Evolutionary conservation across 2,329 filamentous ascomycete genomes (phyloP).

Genomic region (Amesomyces nigricolor): DNA sequence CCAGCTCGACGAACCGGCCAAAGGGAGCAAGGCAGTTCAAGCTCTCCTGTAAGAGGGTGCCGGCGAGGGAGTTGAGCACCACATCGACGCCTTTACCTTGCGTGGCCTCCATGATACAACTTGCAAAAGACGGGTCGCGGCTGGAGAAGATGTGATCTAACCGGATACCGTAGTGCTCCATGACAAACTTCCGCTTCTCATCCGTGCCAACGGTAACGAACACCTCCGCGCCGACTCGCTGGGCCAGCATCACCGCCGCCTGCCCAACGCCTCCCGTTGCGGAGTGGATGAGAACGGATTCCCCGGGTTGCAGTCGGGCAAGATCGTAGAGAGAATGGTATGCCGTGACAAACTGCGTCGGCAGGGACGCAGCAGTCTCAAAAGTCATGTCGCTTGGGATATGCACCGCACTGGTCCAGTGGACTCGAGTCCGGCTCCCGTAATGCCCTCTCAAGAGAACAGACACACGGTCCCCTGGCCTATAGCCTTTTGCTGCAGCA

Average conservation of each 20-base stretch:
- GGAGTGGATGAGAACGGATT: conserved; percentile 32
- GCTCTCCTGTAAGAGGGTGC: conserved; percentile 37
- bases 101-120: conserved; percentile 29
- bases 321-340: conserved; percentile 25
- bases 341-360: conserved; percentile 30
- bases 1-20: conserved; percentile 18
- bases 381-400: conserved; percentile 34
- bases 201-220: conserved; percentile 34
- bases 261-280: conserved; percentile 33
- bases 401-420: conserved; percentile 21
- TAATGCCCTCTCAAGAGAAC: conserved; percentile 19
- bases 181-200: conserved; percentile 34
- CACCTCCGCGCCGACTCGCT: conserved; percentile 30
- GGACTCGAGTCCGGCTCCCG: conserved; percentile 16
- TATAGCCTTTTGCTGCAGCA: conserved; percentile 14
- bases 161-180: conserved; percentile 27
- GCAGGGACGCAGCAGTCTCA: conserved; percentile 34
- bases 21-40: conserved; percentile 36
- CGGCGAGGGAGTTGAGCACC: conserved; percentile 39
- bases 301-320: conserved; percentile 19
- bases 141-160: conserved; percentile 33
- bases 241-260: conserved; percentile 30
- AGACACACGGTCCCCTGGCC: conserved; percentile 25
- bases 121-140: conserved; percentile 31
- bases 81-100: conserved; percentile 33